Evolutionary conservation across 768 basidiomycete genomes (phyloP).

Genomic region (Chalciporus chontae): DNA sequence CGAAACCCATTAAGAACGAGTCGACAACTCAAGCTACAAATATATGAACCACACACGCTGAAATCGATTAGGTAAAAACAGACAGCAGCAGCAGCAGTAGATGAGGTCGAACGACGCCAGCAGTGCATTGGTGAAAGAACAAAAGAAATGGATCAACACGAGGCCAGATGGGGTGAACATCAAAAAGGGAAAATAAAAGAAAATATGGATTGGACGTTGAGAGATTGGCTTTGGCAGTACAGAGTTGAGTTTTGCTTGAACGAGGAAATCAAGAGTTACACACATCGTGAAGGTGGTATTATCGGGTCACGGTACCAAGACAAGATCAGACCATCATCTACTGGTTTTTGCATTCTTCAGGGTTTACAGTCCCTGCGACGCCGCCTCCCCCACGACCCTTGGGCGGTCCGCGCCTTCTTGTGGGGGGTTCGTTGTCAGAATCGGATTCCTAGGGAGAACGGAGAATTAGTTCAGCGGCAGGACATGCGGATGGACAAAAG

Average conservation of each 20-base stretch:
- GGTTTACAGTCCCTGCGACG: slow-evolving; percentile 44
- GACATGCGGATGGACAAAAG: slow-evolving; percentile 9
- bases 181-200: not conserved
- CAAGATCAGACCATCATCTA: slow-evolving; percentile 33
- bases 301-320: slow-evolving; percentile 6
- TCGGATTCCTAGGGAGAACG: slow-evolving; percentile 54
- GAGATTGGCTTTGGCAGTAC: slow-evolving; percentile 9
- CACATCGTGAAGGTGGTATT: slow-evolving; percentile 19
- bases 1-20: slow-evolving; percentile 19
- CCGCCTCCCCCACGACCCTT: slow-evolving; percentile 49
- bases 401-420: slow-evolving; percentile 54
- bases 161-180: slow-evolving; percentile 1
- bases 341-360: slow-evolving; percentile 94
- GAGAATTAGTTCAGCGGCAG: slow-evolving; percentile 16
- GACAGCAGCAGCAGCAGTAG: slow-evolving; percentile 6
- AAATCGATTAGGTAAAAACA: slow-evolving; percentile 6
- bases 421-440: slow-evolving; percentile 60
- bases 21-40: slow-evolving; percentile 7
- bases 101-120: slow-evolving; percentile 3
- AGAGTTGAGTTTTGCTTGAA: slow-evolving; percentile 13
- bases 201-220: not conserved
- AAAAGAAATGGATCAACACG: not conserved
- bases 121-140: not conserved
- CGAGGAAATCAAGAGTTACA: slow-evolving; percentile 14
- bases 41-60: slow-evolving; percentile 9